Conservation (phyloP, 179 eudicot genomes). For the Vitellaria paradoxa region DNA sequence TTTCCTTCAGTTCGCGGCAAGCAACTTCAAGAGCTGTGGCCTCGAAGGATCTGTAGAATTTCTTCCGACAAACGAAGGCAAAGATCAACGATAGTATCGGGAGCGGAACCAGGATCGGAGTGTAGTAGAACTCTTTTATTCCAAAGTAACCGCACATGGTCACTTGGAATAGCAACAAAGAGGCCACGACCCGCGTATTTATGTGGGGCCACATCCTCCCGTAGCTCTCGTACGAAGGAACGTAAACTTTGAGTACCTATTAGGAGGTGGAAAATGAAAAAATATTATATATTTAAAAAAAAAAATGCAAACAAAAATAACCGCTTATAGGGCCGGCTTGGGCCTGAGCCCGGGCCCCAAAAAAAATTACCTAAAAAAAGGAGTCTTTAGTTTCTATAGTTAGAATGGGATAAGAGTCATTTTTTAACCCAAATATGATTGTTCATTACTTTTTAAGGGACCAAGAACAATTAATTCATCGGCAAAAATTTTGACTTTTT, state of each 20-base stretch:
- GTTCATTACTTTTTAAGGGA: no score
- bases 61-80: constrained; percentile 48
- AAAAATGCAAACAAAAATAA: no score
- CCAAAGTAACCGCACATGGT: constrained; percentile 77
- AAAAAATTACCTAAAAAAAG: no score
- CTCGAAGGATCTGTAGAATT: constrained; percentile 64
- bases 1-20: constrained; percentile 52
- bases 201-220: constrained; percentile 98
- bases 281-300: neutral
- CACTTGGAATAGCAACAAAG: constrained; percentile 70
- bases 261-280: constrained; percentile 7
- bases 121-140: constrained; percentile 40
- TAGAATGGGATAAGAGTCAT: no score
- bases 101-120: constrained; percentile 49
- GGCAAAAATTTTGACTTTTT: no score
- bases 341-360: no score
- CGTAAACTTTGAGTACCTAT: constrained; percentile 81
- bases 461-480: no score
- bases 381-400: no score
- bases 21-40: constrained; percentile 75
- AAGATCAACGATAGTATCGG: constrained; percentile 57
- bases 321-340: no score
- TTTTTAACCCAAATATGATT: no score
- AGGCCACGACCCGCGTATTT: constrained; percentile 54
- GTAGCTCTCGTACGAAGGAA: constrained; percentile 78